These are phyloP conservation scores for Monosporascus sp. DNA, from an alignment of 2,329 filamentous ascomycete genomes.

Conservation along the genomic window DNA sequence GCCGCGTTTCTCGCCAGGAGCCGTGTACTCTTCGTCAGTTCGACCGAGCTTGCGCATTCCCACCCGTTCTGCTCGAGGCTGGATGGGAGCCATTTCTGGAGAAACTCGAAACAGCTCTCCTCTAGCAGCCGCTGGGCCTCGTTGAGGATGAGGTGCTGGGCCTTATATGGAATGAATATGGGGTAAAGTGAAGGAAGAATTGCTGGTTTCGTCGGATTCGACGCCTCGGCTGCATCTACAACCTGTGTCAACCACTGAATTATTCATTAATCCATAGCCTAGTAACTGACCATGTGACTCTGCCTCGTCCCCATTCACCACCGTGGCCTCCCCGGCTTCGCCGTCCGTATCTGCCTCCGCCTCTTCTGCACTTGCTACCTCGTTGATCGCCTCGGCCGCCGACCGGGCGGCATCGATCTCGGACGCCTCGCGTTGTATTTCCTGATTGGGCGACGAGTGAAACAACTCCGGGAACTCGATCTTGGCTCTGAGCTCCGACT, in stretches of 20 bases:
- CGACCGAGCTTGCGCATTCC: conserved; percentile 29
- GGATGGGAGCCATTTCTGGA: conserved; percentile 25
- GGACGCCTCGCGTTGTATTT: conserved; percentile 22
- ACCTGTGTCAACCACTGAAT: too few species aligned
- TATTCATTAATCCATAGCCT: neutral
- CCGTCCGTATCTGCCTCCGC: conserved; percentile 4
- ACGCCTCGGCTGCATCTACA: too few species aligned
- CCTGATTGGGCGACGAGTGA: conserved; percentile 16
- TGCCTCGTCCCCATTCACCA: neutral
- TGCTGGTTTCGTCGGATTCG: neutral
- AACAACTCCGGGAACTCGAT: conserved; percentile 30
- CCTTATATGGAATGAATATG: conserved; percentile 27
- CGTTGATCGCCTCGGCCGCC: conserved; percentile 22
- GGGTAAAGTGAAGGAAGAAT: conserved; percentile 24
- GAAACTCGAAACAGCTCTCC: conserved; percentile 34
- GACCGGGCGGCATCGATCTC: conserved; percentile 24
- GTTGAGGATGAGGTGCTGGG: conserved; percentile 32
- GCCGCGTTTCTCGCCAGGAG: conserved; percentile 16
- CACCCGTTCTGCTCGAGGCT: conserved; percentile 24
- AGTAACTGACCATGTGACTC: neutral
- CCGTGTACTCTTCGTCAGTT: conserved; percentile 31
- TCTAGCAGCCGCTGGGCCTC: conserved; percentile 30
- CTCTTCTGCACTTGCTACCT: conserved; percentile 11
- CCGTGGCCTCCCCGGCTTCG: conserved; percentile 1
- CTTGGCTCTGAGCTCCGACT: conserved; percentile 27